phyloP scores from a whole-genome alignment of 441 rosid genomes.

The Arabidopsis lyrata region DNA sequence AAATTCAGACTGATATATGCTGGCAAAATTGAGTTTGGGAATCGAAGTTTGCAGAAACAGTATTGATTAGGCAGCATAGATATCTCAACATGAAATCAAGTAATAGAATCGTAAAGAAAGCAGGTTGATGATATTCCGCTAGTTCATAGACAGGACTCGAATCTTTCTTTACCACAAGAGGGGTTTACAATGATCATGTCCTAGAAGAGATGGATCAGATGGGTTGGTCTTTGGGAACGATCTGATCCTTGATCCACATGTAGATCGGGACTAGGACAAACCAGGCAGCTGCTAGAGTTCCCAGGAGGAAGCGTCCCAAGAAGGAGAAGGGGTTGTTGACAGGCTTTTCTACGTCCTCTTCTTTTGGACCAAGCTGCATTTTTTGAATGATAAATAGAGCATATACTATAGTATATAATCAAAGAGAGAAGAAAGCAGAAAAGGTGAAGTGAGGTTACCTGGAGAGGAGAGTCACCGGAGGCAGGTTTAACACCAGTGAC shows the following conservation, averaged over 20 bases:
- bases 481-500: slow-evolving; percentile 94
- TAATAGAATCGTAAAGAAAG: neutral
- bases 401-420: neutral
- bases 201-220: slow-evolving; percentile 57
- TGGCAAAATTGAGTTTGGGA: slow-evolving; percentile 8
- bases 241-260: slow-evolving; percentile 95
- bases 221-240: slow-evolving; percentile 80
- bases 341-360: slow-evolving; percentile 80
- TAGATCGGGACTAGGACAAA: slow-evolving; percentile 81
- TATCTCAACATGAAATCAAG: neutral
- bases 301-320: slow-evolving; percentile 71
- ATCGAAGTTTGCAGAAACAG: neutral
- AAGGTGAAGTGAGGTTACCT: slow-evolving; percentile 52
- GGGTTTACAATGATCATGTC: slow-evolving; percentile 6
- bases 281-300: slow-evolving; percentile 76
- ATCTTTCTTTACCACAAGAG: neutral
- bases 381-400: neutral
- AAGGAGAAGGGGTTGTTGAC: slow-evolving; percentile 67
- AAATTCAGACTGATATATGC: slow-evolving; percentile 13
- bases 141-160: slow-evolving; percentile 12
- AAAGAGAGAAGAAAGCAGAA: slow-evolving; percentile 1
- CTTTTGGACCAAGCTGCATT: slow-evolving; percentile 85
- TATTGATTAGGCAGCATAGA: neutral
- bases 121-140: neutral
- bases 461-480: slow-evolving; percentile 93